phyloP scores from a whole-genome alignment of 2,329 filamentous ascomycete species.

The Aspergillus latus region DNA sequence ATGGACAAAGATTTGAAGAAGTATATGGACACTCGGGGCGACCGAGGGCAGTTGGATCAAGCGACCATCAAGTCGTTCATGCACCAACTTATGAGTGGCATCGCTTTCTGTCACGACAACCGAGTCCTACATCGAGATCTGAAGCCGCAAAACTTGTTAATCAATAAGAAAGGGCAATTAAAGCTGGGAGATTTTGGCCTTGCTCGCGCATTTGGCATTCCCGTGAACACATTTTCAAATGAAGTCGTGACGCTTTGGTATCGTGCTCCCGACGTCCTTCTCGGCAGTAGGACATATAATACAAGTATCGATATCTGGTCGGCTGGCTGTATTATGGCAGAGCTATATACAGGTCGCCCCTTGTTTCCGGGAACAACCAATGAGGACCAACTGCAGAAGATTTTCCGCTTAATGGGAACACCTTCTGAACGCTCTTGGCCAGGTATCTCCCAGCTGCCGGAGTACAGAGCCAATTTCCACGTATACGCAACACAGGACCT shows the following conservation, averaged over 20 bases:
- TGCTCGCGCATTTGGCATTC: constrained; percentile 91
- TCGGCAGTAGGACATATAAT: constrained; percentile 94
- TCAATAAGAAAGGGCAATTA: constrained; percentile 84
- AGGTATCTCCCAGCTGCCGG: constrained; percentile 90
- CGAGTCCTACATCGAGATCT: constrained; percentile 92
- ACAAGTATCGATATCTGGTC: constrained; percentile 99
- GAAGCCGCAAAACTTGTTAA: constrained; percentile 94
- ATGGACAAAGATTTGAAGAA: constrained; percentile 99
- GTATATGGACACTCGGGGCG: constrained; percentile 94
- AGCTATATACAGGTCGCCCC: constrained; percentile 96
- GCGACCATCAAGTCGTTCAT: constrained; percentile 97
- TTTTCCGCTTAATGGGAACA: constrained; percentile 98
- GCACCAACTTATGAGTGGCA: constrained; percentile 93
- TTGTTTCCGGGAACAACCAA: constrained; percentile 97
- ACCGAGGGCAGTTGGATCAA: constrained; percentile 84
- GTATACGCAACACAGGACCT: constrained; percentile 93
- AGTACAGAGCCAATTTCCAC: constrained; percentile 94
- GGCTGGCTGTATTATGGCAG: constrained; percentile 98
- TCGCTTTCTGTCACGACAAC: constrained; percentile 98
- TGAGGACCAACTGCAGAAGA: constrained; percentile 94
- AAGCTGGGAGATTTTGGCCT: constrained; percentile 95
- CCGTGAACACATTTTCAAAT: constrained; percentile 97
- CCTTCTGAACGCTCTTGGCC: constrained; percentile 95
- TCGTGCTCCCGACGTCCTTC: constrained; percentile 88
- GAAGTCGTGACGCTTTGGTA: constrained; percentile 99